Conservation (phyloP, 2,329 filamentous ascomycete species). For the Mariannaea elegans region DNA sequence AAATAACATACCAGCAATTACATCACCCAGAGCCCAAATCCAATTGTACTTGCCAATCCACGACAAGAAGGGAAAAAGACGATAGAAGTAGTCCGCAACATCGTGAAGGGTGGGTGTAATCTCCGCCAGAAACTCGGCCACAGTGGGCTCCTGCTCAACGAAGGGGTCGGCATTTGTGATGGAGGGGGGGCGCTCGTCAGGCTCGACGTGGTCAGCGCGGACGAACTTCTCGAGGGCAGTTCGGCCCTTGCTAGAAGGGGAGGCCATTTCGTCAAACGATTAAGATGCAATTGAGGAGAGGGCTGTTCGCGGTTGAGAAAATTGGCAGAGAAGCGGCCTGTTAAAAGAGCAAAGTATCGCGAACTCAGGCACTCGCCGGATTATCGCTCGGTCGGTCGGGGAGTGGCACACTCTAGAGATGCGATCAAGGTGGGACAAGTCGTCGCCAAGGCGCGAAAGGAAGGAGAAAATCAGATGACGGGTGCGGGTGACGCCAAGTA, state of each 20-base stretch:
- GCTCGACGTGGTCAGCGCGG: conserved; percentile 44
- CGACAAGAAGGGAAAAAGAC: conserved; percentile 57
- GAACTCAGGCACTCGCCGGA: conserved; percentile 30
- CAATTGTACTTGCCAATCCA: conserved; percentile 62
- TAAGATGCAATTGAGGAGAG: conserved; percentile 24
- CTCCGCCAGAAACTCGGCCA: conserved; percentile 52
- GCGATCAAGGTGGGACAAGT: conserved; percentile 35
- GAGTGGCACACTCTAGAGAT: conserved; percentile 31
- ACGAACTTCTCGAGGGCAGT: conserved; percentile 43
- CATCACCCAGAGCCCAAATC: conserved; percentile 57
- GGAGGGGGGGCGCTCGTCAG: conserved; percentile 46
- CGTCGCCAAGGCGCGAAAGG: conserved; percentile 19
- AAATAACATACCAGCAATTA: conserved; percentile 52
- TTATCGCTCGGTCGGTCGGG: conserved; percentile 41
- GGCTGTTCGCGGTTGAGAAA: conserved; percentile 26
- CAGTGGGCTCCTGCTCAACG: conserved; percentile 53
- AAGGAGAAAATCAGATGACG: conserved; percentile 10
- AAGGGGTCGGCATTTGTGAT: conserved; percentile 50
- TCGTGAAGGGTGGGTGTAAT: conserved; percentile 45
- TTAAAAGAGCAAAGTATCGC: conserved; percentile 6
- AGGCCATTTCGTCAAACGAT: conserved; percentile 30
- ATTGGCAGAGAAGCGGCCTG: neutral
- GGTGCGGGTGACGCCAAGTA: conserved; percentile 23
- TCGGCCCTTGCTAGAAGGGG: conserved; percentile 38
- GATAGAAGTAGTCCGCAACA: conserved; percentile 47